phyloP scores from a whole-genome alignment of 2,329 filamentous ascomycete genomes.

The Parafenestella ontariensis region DNA sequence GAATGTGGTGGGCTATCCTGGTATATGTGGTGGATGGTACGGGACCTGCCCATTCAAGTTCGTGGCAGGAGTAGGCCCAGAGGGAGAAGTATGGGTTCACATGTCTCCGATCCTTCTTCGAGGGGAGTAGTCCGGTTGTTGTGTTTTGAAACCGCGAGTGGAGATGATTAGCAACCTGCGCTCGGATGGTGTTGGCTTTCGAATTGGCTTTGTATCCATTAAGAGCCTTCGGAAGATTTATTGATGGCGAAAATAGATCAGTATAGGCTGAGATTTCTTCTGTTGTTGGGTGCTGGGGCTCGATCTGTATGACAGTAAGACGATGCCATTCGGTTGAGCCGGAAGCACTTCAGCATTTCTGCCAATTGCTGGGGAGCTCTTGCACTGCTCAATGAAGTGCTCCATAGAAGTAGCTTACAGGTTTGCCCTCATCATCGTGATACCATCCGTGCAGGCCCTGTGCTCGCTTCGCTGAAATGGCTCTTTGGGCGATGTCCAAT shows the following conservation, averaged over 20 bases:
- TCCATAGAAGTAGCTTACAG: slow-evolving; percentile 9
- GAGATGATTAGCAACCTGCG: slow-evolving; percentile 64
- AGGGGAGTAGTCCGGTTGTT: slow-evolving; percentile 33
- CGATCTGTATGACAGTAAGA: slow-evolving; percentile 10
- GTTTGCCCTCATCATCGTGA: slow-evolving; percentile 50
- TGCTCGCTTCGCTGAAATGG: slow-evolving; percentile 55
- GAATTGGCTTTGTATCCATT: slow-evolving; percentile 71
- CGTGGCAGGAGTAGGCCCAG: slow-evolving; percentile 69
- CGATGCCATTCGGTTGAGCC: background rate
- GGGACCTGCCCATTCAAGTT: slow-evolving; percentile 71
- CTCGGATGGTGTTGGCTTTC: slow-evolving; percentile 67
- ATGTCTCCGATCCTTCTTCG: slow-evolving; percentile 54
- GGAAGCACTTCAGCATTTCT: background rate
- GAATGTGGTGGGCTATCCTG: slow-evolving; percentile 68
- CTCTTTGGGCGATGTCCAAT: slow-evolving; percentile 57
- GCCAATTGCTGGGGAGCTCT: background rate
- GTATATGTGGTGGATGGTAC: slow-evolving; percentile 60
- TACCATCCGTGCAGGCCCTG: slow-evolving; percentile 62
- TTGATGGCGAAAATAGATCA: slow-evolving; percentile 68
- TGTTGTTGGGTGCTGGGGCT: slow-evolving; percentile 27
- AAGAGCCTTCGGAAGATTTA: slow-evolving; percentile 67
- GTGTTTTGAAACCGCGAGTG: slow-evolving; percentile 58
- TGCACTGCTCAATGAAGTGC: background rate
- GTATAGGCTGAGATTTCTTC: slow-evolving; percentile 72
- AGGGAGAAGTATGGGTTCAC: slow-evolving; percentile 73